Conservation (phyloP, 306 rosid species). For the Prunus salicina region DNA sequence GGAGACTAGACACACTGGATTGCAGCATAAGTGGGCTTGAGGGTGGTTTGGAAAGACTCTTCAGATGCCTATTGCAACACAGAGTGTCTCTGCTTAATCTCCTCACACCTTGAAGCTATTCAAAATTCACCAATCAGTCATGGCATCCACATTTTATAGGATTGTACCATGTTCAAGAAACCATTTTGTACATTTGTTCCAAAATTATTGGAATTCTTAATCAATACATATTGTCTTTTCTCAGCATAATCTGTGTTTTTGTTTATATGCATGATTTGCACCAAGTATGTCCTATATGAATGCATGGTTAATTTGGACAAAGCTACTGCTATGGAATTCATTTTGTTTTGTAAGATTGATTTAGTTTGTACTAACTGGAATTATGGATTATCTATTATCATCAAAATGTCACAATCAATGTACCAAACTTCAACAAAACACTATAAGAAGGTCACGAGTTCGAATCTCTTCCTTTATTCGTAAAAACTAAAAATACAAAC, state of each 20-base stretch:
- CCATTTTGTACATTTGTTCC: slow-evolving; percentile 3
- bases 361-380: neutral
- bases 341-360: neutral
- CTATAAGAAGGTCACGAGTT: no score
- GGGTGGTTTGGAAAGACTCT: slow-evolving; percentile 50
- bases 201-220: neutral
- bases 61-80: slow-evolving; percentile 61
- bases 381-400: neutral
- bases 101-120: slow-evolving; percentile 37
- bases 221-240: neutral
- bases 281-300: neutral
- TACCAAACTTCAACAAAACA: neutral
- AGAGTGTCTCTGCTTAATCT: slow-evolving; percentile 77
- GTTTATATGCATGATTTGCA: neutral
- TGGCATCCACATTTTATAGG: slow-evolving; percentile 12
- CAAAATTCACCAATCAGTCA: neutral
- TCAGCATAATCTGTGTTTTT: neutral
- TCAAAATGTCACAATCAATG: neutral
- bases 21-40: slow-evolving; percentile 43
- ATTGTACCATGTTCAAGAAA: neutral
- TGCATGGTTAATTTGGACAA: neutral
- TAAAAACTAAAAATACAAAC: no score
- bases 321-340: neutral
- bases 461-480: no score
- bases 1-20: slow-evolving; percentile 45